phyloP scores from a whole-genome alignment of 345 rosid species.

The Turritis glabra region DNA sequence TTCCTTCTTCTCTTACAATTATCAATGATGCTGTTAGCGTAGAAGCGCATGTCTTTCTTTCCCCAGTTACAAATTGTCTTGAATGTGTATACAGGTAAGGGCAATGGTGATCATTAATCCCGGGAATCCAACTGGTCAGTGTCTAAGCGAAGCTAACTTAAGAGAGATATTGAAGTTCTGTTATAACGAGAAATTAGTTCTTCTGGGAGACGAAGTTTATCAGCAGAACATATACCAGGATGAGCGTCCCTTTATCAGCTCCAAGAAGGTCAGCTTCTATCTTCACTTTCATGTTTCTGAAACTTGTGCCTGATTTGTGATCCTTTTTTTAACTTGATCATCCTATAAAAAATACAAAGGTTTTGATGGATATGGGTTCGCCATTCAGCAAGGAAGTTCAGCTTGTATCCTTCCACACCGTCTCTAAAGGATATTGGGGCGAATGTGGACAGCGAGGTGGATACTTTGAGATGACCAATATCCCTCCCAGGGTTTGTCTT shows the following conservation, averaged over 20 bases:
- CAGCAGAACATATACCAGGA: constrained; percentile 98
- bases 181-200: constrained; percentile 70
- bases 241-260: constrained; percentile 89
- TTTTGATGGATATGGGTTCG: constrained; percentile 86
- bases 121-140: constrained; percentile 99
- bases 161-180: constrained; percentile 82
- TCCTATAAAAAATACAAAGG: constrained; percentile 43
- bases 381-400: constrained; percentile 85
- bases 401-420: constrained; percentile 95
- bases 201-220: constrained; percentile 98
- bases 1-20: constrained; percentile 14
- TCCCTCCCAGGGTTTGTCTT: constrained; percentile 76
- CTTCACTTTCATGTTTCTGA: neutral
- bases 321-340: constrained; percentile 9
- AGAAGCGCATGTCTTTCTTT: constrained; percentile 8
- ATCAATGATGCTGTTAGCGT: neutral
- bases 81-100: constrained; percentile 57
- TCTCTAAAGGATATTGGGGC: constrained; percentile 99
- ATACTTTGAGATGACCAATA: constrained; percentile 98
- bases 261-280: constrained; percentile 64
- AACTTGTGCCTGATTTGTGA: neutral
- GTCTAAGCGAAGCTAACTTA: constrained; percentile 88
- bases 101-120: constrained; percentile 99
- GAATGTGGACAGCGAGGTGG: constrained; percentile 99
- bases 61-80: neutral